A percentile compares a stretch with the other conserved stretches of the same genome.
These are phyloP conservation scores for Serendipita indica DNA, from an alignment of 768 basidiomycete species.

Conservation along the genomic window DNA sequence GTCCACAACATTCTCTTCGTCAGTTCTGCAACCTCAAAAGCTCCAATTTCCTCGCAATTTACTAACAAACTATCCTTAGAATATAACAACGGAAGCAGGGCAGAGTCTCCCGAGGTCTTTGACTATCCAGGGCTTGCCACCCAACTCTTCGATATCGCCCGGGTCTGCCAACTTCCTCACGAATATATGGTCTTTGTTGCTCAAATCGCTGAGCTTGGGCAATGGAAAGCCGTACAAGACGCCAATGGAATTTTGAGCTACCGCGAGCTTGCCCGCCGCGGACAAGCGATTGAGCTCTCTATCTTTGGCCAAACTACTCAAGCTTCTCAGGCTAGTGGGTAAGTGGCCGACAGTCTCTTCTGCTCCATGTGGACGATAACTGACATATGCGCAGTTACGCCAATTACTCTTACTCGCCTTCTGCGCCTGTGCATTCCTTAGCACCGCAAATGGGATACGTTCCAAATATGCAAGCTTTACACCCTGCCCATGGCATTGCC, in stretches of 20 bases:
- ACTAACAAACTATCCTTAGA: not conserved
- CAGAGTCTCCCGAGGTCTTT: not conserved
- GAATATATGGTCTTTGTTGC: constrained; percentile 1
- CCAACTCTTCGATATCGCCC: constrained; percentile 3
- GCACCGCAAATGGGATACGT: not conserved
- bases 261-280: constrained; percentile 1
- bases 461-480: not conserved
- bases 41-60: too few relatives aligned
- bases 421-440: not conserved
- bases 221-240: constrained; percentile 6
- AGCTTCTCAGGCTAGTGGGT: not conserved
- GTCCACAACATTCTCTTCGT: too few relatives aligned
- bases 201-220: constrained; percentile 6
- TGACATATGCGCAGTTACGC: not conserved
- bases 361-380: too few relatives aligned
- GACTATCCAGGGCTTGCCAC: constrained; percentile 6
- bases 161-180: not conserved
- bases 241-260: not conserved
- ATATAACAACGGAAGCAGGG: not conserved
- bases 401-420: not conserved
- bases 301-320: not conserved
- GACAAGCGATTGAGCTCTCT: not conserved
- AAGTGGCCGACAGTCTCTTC: not conserved
- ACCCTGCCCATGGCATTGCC: too few relatives aligned
- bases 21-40: too few relatives aligned